Conservation (phyloP, 306 rosid genomes). For the Lotus japonicus region DNA sequence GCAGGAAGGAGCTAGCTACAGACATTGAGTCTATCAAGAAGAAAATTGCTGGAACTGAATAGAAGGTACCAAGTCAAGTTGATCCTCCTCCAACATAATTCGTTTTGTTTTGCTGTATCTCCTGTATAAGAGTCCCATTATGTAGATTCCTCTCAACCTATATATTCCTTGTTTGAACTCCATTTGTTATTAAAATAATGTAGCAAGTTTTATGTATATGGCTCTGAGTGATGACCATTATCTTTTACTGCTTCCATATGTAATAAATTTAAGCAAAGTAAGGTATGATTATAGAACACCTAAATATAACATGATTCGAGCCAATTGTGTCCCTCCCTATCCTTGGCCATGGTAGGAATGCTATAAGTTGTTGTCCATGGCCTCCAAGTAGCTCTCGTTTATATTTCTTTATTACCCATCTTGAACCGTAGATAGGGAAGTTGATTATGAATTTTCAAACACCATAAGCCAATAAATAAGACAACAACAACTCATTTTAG, state of each 20-base stretch:
- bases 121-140: conserved; percentile 41
- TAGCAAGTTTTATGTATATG: conserved; percentile 30
- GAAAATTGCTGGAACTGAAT: conserved; percentile 91
- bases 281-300: neutral
- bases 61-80: conserved; percentile 28
- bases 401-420: too few species aligned
- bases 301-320: neutral
- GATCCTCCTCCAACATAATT: conserved; percentile 24
- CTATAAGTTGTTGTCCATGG: too few species aligned
- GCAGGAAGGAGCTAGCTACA: conserved; percentile 86
- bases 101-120: conserved; percentile 34
- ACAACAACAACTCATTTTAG: too few species aligned
- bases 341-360: neutral
- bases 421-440: too few species aligned
- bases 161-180: conserved; percentile 32
- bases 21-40: conserved; percentile 85
- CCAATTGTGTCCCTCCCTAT: neutral
- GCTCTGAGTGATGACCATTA: conserved; percentile 18
- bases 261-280: neutral
- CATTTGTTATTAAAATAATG: conserved; percentile 35
- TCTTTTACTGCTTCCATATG: neutral
- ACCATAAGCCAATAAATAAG: too few species aligned
- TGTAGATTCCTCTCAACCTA: conserved; percentile 38
- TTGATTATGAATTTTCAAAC: too few species aligned
- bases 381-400: neutral